Evolutionary conservation across 2,329 filamentous ascomycete species (phyloP), one percentile per base, ranked within the genome.

Genomic region (Trichoderma atrobrunneum): DNA sequence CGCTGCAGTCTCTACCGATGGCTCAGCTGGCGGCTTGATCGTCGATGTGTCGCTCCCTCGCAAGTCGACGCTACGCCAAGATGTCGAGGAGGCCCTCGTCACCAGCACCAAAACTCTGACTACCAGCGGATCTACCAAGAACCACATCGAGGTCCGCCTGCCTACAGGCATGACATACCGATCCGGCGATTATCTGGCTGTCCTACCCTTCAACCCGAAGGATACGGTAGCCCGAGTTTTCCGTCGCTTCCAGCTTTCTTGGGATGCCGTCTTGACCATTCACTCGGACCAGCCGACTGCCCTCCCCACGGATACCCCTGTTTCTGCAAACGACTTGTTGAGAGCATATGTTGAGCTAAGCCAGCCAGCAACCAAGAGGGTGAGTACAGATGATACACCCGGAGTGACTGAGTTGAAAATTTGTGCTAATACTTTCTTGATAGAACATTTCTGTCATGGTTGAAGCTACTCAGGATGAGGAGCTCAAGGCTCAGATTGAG

Each of bases 111-210:
- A 81, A 61, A 78, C 83, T 0, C 82, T 93, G 39, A 89, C 85
- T 0, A 81, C 83, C 1, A 85, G 82, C 0, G 85, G 84, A 30
- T 83, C 88, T 0, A 82, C 83, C 48, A 94, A 93, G 83, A 87
- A 88, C 28, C 86, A 91, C 74, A 87, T 93, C 24, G 89, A 89
- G 74, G 88, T 94, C 39, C 87, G 89, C 73, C 84, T 95, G 1
- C 92, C 93, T 0, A 87, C 85, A 0, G 88, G 87, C 65, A 85
- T 89, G 84, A 86, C 85, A 0, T 95, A 95, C 80, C 86, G 87
- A 51, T 87, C 91, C 2, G 93, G 93, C 16, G 93, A 95, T 78
- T 95, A 96, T 78, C 86, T 95, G 0, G 91, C 91, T 0, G 84
- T 94, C 3, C 83, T 94, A 1, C 93, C 93, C 0, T 81, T 93